Evolutionary conservation across 1,284 basidiomycete species (phyloP).

Genomic region (Fistulina hepatica): DNA sequence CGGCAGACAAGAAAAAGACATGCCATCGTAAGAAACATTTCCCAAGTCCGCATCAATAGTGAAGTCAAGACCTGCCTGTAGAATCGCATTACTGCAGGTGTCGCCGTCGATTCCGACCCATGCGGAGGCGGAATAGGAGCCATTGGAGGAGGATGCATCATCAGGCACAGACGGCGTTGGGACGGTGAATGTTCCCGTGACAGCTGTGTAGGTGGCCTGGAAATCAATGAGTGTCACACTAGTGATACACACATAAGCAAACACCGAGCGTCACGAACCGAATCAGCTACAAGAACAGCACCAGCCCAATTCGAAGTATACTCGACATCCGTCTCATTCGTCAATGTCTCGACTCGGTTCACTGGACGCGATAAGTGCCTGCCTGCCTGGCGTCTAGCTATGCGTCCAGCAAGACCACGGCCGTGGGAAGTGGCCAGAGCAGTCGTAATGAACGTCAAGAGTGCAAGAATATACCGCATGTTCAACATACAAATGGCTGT

Average conservation of each 20-base stretch:
- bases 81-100: neutral
- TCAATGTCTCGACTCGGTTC: no score
- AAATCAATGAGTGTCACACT: neutral
- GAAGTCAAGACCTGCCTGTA: no score
- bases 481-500: no score
- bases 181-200: slow-evolving; percentile 14
- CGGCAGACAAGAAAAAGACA: no score
- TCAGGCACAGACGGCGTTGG: slow-evolving; percentile 8
- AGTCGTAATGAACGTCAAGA: no score
- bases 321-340: slow-evolving; percentile 7
- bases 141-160: slow-evolving; percentile 6
- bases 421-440: no score
- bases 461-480: no score
- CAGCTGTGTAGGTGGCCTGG: slow-evolving; percentile 10
- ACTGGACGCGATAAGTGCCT: no score
- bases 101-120: slow-evolving; percentile 13
- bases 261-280: slow-evolving; percentile 8
- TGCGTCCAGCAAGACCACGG: no score
- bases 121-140: slow-evolving; percentile 9
- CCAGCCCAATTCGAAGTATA: slow-evolving; percentile 13
- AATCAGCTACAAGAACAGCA: slow-evolving; percentile 10
- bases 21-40: no score
- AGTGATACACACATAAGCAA: neutral
- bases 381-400: no score
- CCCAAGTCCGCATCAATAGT: no score